Conservation (phyloP, 2,329 filamentous ascomycete species). For the Fusarium luffae region DNA sequence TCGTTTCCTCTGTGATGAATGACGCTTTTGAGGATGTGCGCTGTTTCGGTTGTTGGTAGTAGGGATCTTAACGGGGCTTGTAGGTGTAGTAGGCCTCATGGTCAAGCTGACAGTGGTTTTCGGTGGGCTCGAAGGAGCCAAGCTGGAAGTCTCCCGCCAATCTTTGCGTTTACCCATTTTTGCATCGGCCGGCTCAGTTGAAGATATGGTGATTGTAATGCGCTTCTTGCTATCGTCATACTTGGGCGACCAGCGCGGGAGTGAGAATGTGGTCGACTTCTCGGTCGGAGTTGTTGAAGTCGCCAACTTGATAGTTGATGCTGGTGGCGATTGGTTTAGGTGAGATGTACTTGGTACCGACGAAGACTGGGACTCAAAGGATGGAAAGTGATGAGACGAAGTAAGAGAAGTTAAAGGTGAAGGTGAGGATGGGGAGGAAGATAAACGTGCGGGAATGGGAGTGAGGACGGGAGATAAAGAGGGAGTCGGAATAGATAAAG, state of each 20-base stretch:
- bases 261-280: constrained; percentile 33
- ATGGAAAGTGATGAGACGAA: constrained; percentile 20
- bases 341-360: constrained; percentile 13
- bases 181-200: constrained; percentile 43
- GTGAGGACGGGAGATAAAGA: constrained; percentile 35
- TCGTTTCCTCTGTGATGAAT: constrained; percentile 52
- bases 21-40: constrained; percentile 51
- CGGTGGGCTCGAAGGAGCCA: constrained; percentile 46
- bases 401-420: constrained; percentile 25
- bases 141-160: constrained; percentile 44
- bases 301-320: constrained; percentile 20
- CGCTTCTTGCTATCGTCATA: constrained; percentile 47
- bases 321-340: constrained; percentile 12
- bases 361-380: constrained; percentile 5
- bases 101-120: constrained; percentile 45
- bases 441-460: constrained; percentile 27
- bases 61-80: constrained; percentile 67
- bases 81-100: constrained; percentile 51
- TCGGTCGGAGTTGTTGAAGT: constrained; percentile 32
- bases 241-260: constrained; percentile 45
- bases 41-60: constrained; percentile 54
- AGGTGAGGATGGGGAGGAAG: constrained; percentile 23
- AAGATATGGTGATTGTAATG: constrained; percentile 42
- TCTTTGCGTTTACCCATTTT: constrained; percentile 52
- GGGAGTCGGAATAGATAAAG: constrained; percentile 39